These are phyloP conservation scores for Cyberlindnera japonica DNA, from an alignment of 805 yeast genomes.

Conservation along the genomic window DNA sequence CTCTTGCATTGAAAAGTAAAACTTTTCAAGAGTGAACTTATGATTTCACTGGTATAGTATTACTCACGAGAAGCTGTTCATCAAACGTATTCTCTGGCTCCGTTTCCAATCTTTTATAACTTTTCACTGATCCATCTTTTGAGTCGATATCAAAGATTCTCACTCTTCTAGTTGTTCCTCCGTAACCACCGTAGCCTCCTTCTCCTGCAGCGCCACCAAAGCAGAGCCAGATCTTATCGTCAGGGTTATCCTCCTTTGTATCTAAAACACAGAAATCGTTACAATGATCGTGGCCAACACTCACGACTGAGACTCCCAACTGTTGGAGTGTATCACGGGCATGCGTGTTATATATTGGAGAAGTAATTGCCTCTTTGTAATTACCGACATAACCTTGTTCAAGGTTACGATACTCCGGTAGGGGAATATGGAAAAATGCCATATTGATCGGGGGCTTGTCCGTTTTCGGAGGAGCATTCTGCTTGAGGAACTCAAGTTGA, in stretches of 20 bases:
- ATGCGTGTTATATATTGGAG: conserved; percentile 69
- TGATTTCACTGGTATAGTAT: conserved; percentile 13
- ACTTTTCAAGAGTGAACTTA: conserved; percentile 2
- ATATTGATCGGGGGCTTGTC: conserved; percentile 51
- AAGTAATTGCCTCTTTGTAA: conserved; percentile 69
- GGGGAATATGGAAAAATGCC: conserved; percentile 94
- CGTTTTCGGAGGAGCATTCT: conserved; percentile 30
- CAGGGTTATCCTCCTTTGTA: conserved; percentile 30
- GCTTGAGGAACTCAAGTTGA: conserved; percentile 56
- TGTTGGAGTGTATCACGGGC: conserved; percentile 54
- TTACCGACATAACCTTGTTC: conserved; percentile 53
- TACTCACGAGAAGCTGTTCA: conserved; percentile 36
- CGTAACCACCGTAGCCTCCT: conserved; percentile 95
- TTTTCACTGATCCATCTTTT: conserved; percentile 36
- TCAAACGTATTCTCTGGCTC: conserved; percentile 45
- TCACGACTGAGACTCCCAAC: conserved; percentile 69
- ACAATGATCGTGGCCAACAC: conserved; percentile 95
- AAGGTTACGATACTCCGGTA: conserved; percentile 71
- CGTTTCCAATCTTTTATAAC: conserved; percentile 74
- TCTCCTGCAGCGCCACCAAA: conserved; percentile 94
- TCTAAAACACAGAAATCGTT: conserved; percentile 84
- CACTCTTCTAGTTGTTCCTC: conserved; percentile 77
- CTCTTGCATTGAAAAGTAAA: neutral
- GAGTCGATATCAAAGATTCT: conserved; percentile 68
- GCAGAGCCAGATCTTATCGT: conserved; percentile 64